Evolutionary conservation across 2,329 filamentous ascomycete species (phyloP).

Genomic region (Sporothrix sp.): DNA sequence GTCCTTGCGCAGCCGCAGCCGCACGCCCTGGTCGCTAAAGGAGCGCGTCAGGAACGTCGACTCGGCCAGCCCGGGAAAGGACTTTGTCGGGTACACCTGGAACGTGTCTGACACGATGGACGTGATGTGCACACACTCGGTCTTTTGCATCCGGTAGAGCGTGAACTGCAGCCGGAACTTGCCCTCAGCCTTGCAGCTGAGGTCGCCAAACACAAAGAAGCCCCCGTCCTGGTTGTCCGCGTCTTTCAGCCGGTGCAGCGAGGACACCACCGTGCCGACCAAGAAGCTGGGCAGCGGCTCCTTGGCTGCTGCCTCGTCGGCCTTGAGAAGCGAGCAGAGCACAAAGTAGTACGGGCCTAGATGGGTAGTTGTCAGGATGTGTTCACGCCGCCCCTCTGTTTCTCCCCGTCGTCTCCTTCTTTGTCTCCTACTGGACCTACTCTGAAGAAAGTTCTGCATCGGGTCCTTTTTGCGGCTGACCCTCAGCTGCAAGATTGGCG

Average conservation of each 20-base stretch:
- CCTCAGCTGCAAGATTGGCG: slow-evolving; percentile 68
- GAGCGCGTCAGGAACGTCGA: slow-evolving; percentile 69
- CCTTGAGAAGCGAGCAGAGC: slow-evolving; percentile 33
- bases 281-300: slow-evolving; percentile 42
- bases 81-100: slow-evolving; percentile 53
- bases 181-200: slow-evolving; percentile 69
- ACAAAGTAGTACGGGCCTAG: slow-evolving; percentile 41
- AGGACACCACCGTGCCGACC: slow-evolving; percentile 67
- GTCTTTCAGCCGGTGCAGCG: slow-evolving; percentile 73
- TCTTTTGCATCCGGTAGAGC: slow-evolving; percentile 57
- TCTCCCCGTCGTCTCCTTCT: too few relatives aligned
- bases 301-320: slow-evolving; percentile 32
- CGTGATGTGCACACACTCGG: slow-evolving; percentile 27
- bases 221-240: slow-evolving; percentile 66
- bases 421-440: too few relatives aligned
- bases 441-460: slow-evolving; percentile 41
- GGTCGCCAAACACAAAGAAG: slow-evolving; percentile 85
- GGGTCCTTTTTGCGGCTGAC: slow-evolving; percentile 37
- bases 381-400: neutral
- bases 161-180: slow-evolving; percentile 65
- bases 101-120: slow-evolving; percentile 56
- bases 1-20: slow-evolving; percentile 74
- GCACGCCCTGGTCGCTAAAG: slow-evolving; percentile 80
- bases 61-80: slow-evolving; percentile 50
- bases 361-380: neutral